A percentile compares a stretch with the other conserved stretches of the same genome.
These are phyloP conservation scores for Chalciporus piperatus DNA, from an alignment of 768 basidiomycete species.

Conservation along the genomic window DNA sequence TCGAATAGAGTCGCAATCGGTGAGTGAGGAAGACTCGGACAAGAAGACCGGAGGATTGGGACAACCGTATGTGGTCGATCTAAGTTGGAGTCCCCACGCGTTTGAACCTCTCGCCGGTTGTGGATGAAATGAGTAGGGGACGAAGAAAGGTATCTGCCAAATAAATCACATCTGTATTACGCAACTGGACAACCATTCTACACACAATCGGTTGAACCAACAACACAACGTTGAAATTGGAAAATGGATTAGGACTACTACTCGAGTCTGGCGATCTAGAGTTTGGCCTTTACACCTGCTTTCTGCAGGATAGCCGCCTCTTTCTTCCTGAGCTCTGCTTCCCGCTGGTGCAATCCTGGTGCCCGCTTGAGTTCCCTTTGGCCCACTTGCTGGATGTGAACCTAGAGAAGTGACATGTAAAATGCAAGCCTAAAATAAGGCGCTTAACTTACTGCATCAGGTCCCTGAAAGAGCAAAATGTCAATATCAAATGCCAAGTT, in stretches of 20 bases:
- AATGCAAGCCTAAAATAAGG: neutral
- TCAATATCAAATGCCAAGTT: slow-evolving; percentile 4
- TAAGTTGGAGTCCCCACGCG: too few species aligned
- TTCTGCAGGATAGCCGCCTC: slow-evolving; percentile 60
- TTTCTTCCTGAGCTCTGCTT: slow-evolving; percentile 54
- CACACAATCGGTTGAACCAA: too few species aligned
- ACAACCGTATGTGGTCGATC: neutral
- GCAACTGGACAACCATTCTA: too few species aligned
- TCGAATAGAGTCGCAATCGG: neutral
- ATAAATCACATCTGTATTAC: too few species aligned
- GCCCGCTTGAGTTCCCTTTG: slow-evolving; percentile 83
- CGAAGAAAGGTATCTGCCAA: too few species aligned
- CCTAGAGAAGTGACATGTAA: slow-evolving; percentile 40
- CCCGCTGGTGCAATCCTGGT: slow-evolving; percentile 52
- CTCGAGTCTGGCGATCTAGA: slow-evolving; percentile 33
- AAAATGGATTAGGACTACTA: neutral
- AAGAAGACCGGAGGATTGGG: too few species aligned
- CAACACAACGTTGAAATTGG: too few species aligned
- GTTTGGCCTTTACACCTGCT: slow-evolving; percentile 56
- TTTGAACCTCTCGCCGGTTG: neutral
- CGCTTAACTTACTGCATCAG: slow-evolving; percentile 60
- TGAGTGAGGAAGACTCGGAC: too few species aligned
- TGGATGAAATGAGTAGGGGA: neutral
- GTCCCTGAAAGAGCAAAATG: slow-evolving; percentile 48
- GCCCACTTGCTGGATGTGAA: slow-evolving; percentile 95